Conservation (phyloP, 345 rosid genomes). For the Populus tremula region DNA sequence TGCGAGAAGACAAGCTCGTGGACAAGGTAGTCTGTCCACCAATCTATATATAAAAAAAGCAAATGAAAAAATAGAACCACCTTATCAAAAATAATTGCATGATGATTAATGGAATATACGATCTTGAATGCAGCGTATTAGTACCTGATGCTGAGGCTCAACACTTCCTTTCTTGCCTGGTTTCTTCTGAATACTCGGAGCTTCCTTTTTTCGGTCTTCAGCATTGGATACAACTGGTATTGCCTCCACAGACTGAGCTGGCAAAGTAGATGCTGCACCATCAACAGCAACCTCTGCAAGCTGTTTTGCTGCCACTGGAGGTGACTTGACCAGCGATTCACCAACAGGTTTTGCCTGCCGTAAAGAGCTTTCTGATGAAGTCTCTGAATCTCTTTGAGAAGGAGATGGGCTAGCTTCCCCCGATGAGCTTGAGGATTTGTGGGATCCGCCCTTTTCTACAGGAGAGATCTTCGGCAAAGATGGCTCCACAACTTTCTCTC, state of each 20-base stretch:
- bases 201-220: conserved; percentile 40
- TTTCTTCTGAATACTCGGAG: conserved; percentile 45
- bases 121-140: neutral
- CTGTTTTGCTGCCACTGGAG: conserved; percentile 28
- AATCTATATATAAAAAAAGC: conserved; percentile 23
- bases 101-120: neutral
- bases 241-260: conserved; percentile 35
- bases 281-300: conserved; percentile 25
- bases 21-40: conserved; percentile 30
- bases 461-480: conserved; percentile 25
- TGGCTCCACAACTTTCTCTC: conserved; percentile 38
- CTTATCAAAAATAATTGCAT: neutral
- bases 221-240: conserved; percentile 9
- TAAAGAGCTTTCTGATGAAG: conserved; percentile 31
- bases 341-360: conserved; percentile 34
- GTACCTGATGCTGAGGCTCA: conserved; percentile 50
- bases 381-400: conserved; percentile 37
- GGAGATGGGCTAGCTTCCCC: conserved; percentile 35
- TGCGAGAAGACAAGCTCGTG: conserved; percentile 19
- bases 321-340: conserved; percentile 34
- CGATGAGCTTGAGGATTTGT: conserved; percentile 33
- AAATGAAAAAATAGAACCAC: neutral
- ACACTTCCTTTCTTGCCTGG: conserved; percentile 36
- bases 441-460: conserved; percentile 43
- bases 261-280: conserved; percentile 8